phyloP scores from a whole-genome alignment of 202 grass and related monocot genomes.

The Zoysia matrella region DNA sequence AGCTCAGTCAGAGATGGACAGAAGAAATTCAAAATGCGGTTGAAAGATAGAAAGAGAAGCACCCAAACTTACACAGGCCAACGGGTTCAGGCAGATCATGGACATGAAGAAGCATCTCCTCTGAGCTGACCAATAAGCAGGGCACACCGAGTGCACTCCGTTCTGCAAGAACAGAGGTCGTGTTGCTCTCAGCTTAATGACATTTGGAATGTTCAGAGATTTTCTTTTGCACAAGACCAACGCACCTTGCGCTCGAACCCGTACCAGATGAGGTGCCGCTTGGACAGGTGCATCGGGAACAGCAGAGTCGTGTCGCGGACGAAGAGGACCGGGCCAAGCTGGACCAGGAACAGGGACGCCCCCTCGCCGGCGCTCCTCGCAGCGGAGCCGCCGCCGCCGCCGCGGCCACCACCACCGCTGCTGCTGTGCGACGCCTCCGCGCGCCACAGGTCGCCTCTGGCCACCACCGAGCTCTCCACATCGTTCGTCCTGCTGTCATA shows the following conservation, averaged over 20 bases:
- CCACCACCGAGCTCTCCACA: conserved; percentile 73
- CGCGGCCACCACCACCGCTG: not conserved
- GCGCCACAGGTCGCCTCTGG: conserved; percentile 67
- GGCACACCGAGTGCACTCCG: conserved; percentile 72
- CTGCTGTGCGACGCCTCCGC: conserved; percentile 62
- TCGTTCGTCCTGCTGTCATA: conserved; percentile 68
- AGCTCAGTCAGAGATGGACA: not conserved
- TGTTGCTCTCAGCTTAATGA: not conserved
- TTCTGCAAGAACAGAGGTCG: conserved; percentile 40
- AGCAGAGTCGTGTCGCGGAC: conserved; percentile 71
- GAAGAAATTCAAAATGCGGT: not conserved
- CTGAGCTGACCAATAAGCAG: conserved; percentile 68
- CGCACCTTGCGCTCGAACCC: conserved; percentile 72
- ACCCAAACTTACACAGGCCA: conserved; percentile 55
- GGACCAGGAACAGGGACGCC: conserved; percentile 58
- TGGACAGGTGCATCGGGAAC: conserved; percentile 74
- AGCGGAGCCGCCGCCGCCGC: not conserved
- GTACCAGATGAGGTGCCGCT: conserved; percentile 76
- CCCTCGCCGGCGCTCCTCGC: not conserved
- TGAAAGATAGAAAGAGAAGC: not conserved
- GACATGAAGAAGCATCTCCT: conserved; percentile 79
- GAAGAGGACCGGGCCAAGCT: conserved; percentile 73
- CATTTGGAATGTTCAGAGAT: not conserved
- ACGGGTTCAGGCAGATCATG: conserved; percentile 70
- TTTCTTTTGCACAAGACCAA: not conserved